A percentile compares a stretch with the other conserved stretches of the same genome.
Conservation (phyloP, 192 early-diverging fungal genomes). For the Coemansia sp. region DNA sequence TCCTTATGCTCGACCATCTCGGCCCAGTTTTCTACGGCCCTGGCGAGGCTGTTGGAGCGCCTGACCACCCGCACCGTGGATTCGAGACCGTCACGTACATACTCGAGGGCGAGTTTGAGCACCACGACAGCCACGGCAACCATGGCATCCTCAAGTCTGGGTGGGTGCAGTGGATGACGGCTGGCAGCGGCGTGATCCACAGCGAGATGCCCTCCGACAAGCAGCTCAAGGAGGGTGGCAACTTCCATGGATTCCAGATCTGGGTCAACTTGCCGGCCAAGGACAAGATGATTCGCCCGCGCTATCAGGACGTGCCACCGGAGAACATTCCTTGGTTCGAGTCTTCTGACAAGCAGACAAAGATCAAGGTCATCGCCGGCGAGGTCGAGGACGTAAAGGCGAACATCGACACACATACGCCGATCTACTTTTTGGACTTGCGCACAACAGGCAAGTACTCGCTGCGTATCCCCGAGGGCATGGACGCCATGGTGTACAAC, state of each 20-base stretch:
- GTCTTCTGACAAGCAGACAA: constrained; percentile 42
- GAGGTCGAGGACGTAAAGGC: constrained; percentile 69
- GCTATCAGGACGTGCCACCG: constrained; percentile 71
- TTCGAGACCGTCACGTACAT: constrained; percentile 82
- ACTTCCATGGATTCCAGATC: constrained; percentile 63
- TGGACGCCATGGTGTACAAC: constrained; percentile 51
- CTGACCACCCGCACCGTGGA: constrained; percentile 80
- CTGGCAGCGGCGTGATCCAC: constrained; percentile 73
- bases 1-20: constrained; percentile 82
- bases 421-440: constrained; percentile 80
- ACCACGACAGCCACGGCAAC: constrained; percentile 79
- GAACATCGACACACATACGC: constrained; percentile 73
- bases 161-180: constrained; percentile 80
- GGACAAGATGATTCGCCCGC: constrained; percentile 70
- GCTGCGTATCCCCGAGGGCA: constrained; percentile 56
- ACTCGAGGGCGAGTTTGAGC: constrained; percentile 66
- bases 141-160: constrained; percentile 68
- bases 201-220: constrained; percentile 68
- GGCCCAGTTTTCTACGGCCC: constrained; percentile 59
- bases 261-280: constrained; percentile 78
- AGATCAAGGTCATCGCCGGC: constrained; percentile 89
- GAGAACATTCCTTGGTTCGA: constrained; percentile 65
- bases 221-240: constrained; percentile 45
- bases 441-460: constrained; percentile 60
- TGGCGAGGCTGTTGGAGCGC: constrained; percentile 62